These are phyloP conservation scores for Hypoxylon lienhwacheense DNA, from an alignment of 495 filamentous ascomycete genomes.

Conservation along the genomic window DNA sequence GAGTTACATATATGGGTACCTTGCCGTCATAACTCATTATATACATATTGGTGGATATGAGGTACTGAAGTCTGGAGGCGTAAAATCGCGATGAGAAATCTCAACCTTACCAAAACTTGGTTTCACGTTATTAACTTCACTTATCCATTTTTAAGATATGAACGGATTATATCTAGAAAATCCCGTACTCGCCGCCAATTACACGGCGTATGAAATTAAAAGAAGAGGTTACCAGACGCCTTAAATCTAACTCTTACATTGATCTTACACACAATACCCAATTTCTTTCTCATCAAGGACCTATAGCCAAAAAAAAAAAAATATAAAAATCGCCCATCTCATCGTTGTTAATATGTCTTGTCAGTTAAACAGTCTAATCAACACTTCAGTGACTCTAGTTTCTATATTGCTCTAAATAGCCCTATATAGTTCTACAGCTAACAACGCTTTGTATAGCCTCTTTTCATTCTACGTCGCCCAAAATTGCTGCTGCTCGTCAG, in stretches of 20 bases:
- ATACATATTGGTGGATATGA: too few relatives aligned
- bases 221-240: not conserved
- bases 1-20: slow-evolving; percentile 7
- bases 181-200: not conserved
- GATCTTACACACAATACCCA: too few relatives aligned
- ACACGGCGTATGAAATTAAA: not conserved
- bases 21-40: slow-evolving; percentile 1
- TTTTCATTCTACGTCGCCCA: slow-evolving; percentile 31
- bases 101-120: not conserved
- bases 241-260: not conserved
- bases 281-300: not conserved
- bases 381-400: not conserved
- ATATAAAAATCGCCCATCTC: not conserved
- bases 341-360: slow-evolving; percentile 21
- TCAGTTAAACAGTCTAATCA: slow-evolving; percentile 19
- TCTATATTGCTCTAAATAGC: not conserved
- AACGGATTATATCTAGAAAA: not conserved
- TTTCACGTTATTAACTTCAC: not conserved
- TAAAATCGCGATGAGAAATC: not conserved
- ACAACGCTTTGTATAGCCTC: slow-evolving; percentile 25
- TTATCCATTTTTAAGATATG: not conserved
- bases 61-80: too few relatives aligned
- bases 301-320: not conserved
- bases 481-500: slow-evolving; percentile 22
- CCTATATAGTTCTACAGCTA: slow-evolving; percentile 8